A percentile compares a stretch with the other conserved stretches of the same genome.
These are phyloP conservation scores for apple (Malus domestica) DNA, from an alignment of 306 rosid species.

Conservation along the genomic window DNA sequence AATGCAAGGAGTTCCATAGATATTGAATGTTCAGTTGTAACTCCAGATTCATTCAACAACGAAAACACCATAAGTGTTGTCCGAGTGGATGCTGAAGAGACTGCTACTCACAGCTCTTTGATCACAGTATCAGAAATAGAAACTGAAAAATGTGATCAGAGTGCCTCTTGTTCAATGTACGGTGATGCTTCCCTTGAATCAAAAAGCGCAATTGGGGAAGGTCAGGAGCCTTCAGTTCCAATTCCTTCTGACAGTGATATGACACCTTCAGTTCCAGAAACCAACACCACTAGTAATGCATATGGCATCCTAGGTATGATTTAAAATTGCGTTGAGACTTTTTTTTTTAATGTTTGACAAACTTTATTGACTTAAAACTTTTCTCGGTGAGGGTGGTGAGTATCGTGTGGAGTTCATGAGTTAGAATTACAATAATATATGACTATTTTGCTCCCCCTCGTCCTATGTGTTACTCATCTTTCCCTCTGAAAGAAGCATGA, in stretches of 20 bases:
- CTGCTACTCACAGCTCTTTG: conserved; percentile 27
- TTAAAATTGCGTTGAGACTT: background rate
- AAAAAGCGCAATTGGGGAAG: conserved; percentile 28
- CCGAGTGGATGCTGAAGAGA: conserved; percentile 28
- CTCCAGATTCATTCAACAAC: conserved; percentile 34
- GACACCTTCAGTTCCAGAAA: conserved; percentile 34
- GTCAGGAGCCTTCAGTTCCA: conserved; percentile 31
- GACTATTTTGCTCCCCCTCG: background rate
- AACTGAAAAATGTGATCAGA: conserved; percentile 23
- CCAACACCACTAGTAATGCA: conserved; percentile 32
- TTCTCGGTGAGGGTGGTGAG: background rate
- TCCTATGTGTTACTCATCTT: background rate
- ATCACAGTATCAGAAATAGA: conserved; percentile 40
- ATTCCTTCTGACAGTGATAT: conserved; percentile 33
- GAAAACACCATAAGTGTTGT: conserved; percentile 25
- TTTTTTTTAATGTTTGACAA: background rate
- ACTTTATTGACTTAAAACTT: background rate
- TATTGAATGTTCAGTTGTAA: conserved; percentile 27
- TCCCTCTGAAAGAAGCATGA: background rate
- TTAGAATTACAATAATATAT: background rate
- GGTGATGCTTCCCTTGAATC: conserved; percentile 37
- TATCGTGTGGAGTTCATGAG: background rate
- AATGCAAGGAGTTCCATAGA: conserved; percentile 25
- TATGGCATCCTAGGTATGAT: conserved; percentile 49
- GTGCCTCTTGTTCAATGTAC: conserved; percentile 20